A percentile compares a stretch with the other conserved stretches of the same genome.
Conservation (phyloP, 208 protist genomes). For the Leishmania aethiopica region DNA sequence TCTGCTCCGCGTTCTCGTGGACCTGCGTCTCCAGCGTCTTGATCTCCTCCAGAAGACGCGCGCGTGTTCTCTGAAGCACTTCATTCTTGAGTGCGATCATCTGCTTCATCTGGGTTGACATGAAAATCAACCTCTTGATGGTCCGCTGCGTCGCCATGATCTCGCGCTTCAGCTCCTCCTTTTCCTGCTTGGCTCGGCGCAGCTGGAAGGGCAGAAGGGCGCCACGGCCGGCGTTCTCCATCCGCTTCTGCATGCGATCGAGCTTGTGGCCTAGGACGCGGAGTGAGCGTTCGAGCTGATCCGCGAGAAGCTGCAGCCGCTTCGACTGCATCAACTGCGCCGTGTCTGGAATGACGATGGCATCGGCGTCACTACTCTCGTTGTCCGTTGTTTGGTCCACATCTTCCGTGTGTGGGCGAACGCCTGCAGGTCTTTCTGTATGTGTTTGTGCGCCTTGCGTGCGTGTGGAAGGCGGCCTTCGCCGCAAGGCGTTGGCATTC, state of each 20-base stretch:
- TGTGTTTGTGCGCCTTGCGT: not conserved
- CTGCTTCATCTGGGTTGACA: conserved; percentile 58
- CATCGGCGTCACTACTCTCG: not conserved
- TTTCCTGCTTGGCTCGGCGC: conserved; percentile 53
- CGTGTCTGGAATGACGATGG: conserved; percentile 35
- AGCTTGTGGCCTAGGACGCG: conserved; percentile 51
- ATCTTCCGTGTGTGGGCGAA: not conserved
- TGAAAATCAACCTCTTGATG: conserved; percentile 47
- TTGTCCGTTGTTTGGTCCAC: not conserved
- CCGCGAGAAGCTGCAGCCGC: conserved; percentile 51
- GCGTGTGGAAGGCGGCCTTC: not conserved
- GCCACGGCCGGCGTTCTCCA: conserved; percentile 23
- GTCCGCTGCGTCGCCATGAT: conserved; percentile 55
- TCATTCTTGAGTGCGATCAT: conserved; percentile 41
- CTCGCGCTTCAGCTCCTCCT: conserved; percentile 56
- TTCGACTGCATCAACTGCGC: conserved; percentile 46
- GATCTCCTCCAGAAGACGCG: conserved; percentile 52
- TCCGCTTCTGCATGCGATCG: conserved; percentile 46
- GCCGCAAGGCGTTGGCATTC: not conserved
- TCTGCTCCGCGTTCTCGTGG: conserved; percentile 39
- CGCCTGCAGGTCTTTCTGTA: not conserved
- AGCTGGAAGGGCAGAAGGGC: conserved; percentile 65
- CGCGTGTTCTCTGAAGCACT: conserved; percentile 27
- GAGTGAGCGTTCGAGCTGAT: conserved; percentile 62
- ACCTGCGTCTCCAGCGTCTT: conserved; percentile 36